Base-by-base conservation (phyloP, 2,329 filamentous ascomycete genomes). In the Scedosporium boydii region DNA sequence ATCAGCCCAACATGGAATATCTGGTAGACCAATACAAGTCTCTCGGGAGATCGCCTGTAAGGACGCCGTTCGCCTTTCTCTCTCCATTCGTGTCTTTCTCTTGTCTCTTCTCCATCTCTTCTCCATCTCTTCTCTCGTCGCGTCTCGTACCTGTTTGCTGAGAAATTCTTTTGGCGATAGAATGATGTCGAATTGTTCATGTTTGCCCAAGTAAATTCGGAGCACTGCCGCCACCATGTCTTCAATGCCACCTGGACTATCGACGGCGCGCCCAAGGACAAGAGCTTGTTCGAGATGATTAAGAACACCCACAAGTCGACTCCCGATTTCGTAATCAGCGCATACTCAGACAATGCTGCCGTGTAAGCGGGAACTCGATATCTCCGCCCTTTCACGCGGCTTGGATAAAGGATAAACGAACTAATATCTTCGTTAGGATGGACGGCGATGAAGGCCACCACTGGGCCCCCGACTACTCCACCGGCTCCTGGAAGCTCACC, bases 141-240 rank as follows among this genome's bases (percentile, higher is more conserved):
- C 7, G 16, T n/a, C n/a, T 18, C 6, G n/a, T 38, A 10, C 10
- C 34, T 10, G 34, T 14, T 42, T 41, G 56, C 27, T 42, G 27
- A 58, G 16, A n/a, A 16, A 16, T 2, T 58, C 9, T 58, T n/a
- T 26, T 27, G 12, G 27, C 42, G 14, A 16, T 38, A 58, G 38
- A 63, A 92, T 64, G 95, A 98, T 73, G 90, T 98, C 55, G 95
- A 99, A 77, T 82, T 98, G 23, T 98, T 98, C 81, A 98, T 98
- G 95, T 99, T 98, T 74, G 93, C 93, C 16, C 95, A 99, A 77
- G 93, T 99, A 73, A 98, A 98, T 79, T 98, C 93, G 3, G 95
- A 99, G 80, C 93, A 98, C 76, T 96, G 82, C 67, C 80, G 81
- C 26, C 82, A 84, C 73, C 96, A 97, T 80, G 90, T 96, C 69